A percentile compares a stretch with the other conserved stretches of the same genome.
phyloP scores from a whole-genome alignment of 257 asterid genomes.

The Nicotiana sylvestris region DNA sequence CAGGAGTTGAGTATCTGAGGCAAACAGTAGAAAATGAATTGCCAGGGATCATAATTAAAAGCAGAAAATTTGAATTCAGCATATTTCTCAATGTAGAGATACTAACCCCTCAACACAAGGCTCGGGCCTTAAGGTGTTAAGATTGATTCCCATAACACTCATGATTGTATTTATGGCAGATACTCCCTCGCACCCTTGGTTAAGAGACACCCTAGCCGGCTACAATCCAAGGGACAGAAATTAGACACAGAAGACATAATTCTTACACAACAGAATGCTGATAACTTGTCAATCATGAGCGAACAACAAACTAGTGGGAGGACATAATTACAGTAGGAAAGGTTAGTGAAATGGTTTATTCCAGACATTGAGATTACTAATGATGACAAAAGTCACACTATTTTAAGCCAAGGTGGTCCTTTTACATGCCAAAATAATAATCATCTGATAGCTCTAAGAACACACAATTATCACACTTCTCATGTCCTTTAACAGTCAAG shows the following conservation, averaged over 20 bases:
- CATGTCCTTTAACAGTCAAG: background rate
- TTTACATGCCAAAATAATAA: background rate
- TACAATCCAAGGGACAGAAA: constrained; percentile 18
- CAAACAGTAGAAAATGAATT: background rate
- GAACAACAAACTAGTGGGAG: background rate
- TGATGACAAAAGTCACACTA: background rate
- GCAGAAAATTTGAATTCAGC: background rate
- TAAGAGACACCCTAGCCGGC: constrained; percentile 86
- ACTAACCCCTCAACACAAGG: constrained; percentile 97
- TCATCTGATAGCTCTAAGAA: background rate
- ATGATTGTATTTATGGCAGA: constrained; percentile 93
- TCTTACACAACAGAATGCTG: background rate
- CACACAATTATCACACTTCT: background rate
- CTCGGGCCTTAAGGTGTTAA: constrained; percentile 79
- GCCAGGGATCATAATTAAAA: background rate
- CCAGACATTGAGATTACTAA: background rate
- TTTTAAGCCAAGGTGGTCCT: background rate
- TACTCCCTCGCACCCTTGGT: constrained; percentile 82
- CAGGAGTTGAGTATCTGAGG: constrained; percentile 86
- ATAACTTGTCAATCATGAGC: background rate
- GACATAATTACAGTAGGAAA: background rate
- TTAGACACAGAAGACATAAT: background rate
- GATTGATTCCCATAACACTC: constrained; percentile 98
- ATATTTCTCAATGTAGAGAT: background rate
- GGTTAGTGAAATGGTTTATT: background rate